A percentile compares a stretch with the other conserved stretches of the same genome.
phyloP scores from a whole-genome alignment of 768 basidiomycete genomes.

The Sarcodon sp. region DNA sequence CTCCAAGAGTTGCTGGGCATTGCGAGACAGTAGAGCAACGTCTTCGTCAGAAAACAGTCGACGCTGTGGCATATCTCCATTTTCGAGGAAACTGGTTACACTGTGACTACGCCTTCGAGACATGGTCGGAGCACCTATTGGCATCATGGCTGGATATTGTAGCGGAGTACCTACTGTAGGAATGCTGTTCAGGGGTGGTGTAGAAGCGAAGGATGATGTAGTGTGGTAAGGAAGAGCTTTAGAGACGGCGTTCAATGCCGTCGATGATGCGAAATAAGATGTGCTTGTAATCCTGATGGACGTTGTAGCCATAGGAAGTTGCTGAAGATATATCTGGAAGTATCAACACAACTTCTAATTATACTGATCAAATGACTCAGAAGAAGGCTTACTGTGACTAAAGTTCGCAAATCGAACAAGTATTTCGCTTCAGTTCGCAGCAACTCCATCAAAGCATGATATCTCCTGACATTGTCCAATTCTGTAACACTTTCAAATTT shows the following conservation, averaged over 20 bases:
- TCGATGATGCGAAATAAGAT: conserved; percentile 12
- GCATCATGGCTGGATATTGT: not conserved
- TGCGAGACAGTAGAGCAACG: conserved; percentile 46
- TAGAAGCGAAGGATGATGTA: not conserved
- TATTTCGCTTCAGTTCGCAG: conserved; percentile 80
- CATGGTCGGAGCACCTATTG: not conserved
- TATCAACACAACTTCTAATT: not conserved
- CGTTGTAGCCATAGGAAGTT: conserved; percentile 14
- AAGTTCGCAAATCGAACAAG: conserved; percentile 58
- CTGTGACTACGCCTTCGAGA: not conserved
- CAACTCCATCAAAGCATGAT: conserved; percentile 76
- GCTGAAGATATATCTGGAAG: conserved; percentile 33
- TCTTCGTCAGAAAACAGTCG: conserved; percentile 43
- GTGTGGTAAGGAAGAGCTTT: not conserved
- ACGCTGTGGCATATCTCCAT: not conserved
- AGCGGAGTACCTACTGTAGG: not conserved
- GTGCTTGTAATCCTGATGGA: conserved; percentile 20
- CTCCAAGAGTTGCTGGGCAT: conserved; percentile 52
- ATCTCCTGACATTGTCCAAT: conserved; percentile 14
- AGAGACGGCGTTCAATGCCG: not conserved
- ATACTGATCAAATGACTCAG: too few species aligned
- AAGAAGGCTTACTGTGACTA: conserved; percentile 52
- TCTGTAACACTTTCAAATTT: not conserved
- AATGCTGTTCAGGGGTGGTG: not conserved
- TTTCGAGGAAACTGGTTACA: too few species aligned